These are phyloP conservation scores for Mycena capillaripes DNA, from an alignment of 768 basidiomycete species.

Conservation along the genomic window DNA sequence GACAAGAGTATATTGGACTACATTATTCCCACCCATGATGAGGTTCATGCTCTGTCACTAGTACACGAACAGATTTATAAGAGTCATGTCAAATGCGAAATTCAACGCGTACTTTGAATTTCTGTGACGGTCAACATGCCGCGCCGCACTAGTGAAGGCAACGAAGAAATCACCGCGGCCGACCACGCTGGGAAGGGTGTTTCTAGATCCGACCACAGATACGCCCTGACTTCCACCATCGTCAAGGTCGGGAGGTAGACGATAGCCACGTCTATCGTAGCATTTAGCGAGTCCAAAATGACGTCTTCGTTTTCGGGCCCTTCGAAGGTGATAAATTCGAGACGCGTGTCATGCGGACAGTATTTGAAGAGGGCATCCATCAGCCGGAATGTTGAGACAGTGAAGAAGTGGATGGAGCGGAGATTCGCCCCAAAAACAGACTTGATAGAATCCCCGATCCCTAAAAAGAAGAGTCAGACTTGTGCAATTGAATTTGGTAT, in stretches of 20 bases:
- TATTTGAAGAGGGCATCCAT: background rate
- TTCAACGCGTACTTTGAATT: background rate
- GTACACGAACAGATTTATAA: background rate
- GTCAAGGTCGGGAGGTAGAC: background rate
- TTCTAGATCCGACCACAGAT: too few species aligned
- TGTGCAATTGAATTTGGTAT: background rate
- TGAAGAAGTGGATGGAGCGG: background rate
- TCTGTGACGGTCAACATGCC: background rate
- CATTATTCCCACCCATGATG: background rate
- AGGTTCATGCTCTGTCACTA: background rate
- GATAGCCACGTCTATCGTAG: background rate
- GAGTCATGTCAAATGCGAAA: background rate
- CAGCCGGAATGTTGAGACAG: background rate
- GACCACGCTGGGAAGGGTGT: background rate
- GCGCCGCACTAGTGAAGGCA: background rate
- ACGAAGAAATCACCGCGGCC: background rate
- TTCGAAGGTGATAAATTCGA: background rate
- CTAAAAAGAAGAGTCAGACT: background rate
- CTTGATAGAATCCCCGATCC: background rate
- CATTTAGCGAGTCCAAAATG: background rate
- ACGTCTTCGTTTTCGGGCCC: background rate
- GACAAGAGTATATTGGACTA: background rate
- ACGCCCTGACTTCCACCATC: conserved; percentile 2
- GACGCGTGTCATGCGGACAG: background rate
- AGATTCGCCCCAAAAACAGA: background rate